Evolutionary conservation across 139 green algal genomes (phyloP).

Genomic region (Closterium sp.): DNA sequence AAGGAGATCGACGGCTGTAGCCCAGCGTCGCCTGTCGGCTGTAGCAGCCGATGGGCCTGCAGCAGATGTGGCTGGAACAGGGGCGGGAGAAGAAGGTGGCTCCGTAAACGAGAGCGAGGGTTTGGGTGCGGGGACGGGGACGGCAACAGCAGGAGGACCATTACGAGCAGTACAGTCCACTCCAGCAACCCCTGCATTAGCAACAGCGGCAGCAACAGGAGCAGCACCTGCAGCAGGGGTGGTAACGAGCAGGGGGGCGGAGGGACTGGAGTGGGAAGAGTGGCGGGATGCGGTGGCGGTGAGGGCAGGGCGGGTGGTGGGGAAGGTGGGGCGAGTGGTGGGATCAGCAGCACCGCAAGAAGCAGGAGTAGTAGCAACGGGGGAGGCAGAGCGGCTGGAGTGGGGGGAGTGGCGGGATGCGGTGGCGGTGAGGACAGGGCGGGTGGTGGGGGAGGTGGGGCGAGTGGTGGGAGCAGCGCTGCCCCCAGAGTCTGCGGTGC

Average conservation of each 20-base stretch:
- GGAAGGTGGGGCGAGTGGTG: neutral
- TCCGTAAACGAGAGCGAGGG: neutral
- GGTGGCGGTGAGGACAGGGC: neutral
- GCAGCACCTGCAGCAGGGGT: too few species aligned
- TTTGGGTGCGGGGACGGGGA: neutral
- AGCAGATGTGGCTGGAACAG: neutral
- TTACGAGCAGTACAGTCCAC: neutral
- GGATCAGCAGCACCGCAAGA: too few species aligned
- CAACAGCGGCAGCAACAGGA: too few species aligned
- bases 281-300: neutral
- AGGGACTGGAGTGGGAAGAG: neutral
- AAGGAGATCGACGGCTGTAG: neutral
- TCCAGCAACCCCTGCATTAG: neutral
- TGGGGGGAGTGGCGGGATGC: neutral
- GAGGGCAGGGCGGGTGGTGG: neutral
- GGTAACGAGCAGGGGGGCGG: neutral
- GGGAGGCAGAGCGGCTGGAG: neutral
- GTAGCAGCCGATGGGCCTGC: neutral
- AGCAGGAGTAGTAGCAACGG: neutral
- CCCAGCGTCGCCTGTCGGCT: neutral
- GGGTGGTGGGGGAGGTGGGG: neutral
- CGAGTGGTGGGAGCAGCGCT: slow-evolving; percentile 1
- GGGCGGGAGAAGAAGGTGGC: neutral
- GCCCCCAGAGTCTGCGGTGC: slow-evolving; percentile 31
- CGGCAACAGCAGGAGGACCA: neutral